phyloP scores from a whole-genome alignment of 2,329 filamentous ascomycete species.

The Diplodia mutila region DNA sequence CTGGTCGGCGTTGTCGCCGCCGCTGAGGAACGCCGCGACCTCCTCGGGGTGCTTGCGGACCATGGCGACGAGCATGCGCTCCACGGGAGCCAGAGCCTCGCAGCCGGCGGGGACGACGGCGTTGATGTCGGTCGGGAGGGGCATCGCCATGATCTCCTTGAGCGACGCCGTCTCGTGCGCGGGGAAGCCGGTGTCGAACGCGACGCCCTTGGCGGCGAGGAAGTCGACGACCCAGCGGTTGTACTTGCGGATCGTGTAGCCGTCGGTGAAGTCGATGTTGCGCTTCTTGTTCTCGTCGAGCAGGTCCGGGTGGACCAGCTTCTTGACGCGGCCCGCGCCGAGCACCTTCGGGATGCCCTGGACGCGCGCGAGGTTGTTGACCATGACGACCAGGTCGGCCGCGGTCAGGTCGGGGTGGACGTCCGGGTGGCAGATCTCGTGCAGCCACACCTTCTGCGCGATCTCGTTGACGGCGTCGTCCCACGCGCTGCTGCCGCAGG shows the following conservation, averaged over 20 bases:
- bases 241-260: neutral
- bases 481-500: too few species aligned
- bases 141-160: neutral
- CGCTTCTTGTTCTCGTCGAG: neutral
- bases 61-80: neutral
- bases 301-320: neutral
- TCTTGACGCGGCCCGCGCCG: neutral
- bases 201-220: neutral
- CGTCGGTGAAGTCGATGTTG: neutral
- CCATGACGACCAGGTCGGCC: neutral
- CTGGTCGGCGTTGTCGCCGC: too few species aligned
- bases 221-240: neutral
- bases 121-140: neutral
- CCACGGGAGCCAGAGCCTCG: neutral
- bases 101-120: too few species aligned
- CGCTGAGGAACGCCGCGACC: neutral
- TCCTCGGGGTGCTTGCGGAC: neutral
- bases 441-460: neutral
- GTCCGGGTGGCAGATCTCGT: neutral
- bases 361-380: neutral
- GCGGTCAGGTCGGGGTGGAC: too few species aligned
- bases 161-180: neutral
- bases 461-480: neutral
- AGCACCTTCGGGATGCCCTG: neutral
- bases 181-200: neutral